A percentile compares a stretch with the other conserved stretches of the same genome.
Conservation (phyloP, 257 asterid genomes). For the Solanum bukasovii region DNA sequence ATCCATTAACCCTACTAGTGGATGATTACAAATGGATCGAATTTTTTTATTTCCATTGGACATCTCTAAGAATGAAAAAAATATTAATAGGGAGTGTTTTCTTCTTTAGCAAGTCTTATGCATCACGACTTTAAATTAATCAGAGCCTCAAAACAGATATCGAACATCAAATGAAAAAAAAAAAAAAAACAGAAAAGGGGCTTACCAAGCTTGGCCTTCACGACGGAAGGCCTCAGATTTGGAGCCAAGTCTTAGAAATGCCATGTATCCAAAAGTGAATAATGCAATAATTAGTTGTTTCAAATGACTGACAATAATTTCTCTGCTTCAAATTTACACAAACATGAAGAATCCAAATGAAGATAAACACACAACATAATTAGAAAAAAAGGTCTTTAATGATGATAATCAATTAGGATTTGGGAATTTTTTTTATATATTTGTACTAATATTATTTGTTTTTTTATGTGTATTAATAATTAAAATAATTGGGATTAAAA, state of each 20-base stretch:
- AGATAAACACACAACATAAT: background rate
- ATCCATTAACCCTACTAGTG: background rate
- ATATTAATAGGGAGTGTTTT: background rate
- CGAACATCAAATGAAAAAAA: background rate
- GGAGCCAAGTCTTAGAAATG: background rate
- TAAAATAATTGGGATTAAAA: background rate
- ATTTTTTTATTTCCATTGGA: background rate
- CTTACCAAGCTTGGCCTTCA: constrained; percentile 7
- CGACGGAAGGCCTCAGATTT: constrained; percentile 2
- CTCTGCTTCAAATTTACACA: background rate
- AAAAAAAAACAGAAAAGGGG: background rate
- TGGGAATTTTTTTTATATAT: background rate
- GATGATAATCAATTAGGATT: background rate
- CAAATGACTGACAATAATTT: background rate
- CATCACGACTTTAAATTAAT: background rate
- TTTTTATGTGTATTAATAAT: background rate
- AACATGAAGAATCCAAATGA: background rate
- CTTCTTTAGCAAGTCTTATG: background rate
- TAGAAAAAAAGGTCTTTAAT: background rate
- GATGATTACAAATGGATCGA: background rate
- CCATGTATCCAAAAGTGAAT: background rate
- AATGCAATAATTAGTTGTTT: background rate
- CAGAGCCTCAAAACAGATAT: background rate
- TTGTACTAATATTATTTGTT: background rate
- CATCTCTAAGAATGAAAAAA: background rate